Base-by-base conservation (phyloP, 73 alveolate genomes). In the Urostyla sp. region DNA sequence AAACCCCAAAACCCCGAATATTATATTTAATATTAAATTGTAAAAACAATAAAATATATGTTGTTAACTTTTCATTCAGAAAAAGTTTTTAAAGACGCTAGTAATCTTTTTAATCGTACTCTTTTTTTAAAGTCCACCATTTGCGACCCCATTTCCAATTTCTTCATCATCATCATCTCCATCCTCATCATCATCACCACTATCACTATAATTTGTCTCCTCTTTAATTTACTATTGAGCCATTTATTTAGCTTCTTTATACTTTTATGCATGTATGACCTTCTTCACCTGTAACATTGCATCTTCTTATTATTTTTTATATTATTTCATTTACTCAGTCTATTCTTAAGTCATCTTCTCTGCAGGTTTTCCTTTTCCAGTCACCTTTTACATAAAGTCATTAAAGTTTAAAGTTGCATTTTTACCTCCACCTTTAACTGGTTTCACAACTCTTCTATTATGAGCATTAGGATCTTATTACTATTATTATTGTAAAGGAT, bases 351-450 rank as follows among this genome's bases (percentile, higher is more conserved):
- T 58, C 36, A 44, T 56, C 82, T 36, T 58, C 59, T n/a, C n/a
- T 36, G 11, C 15, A 27, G 43, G 26, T 26, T 49, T 30, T 20
- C 36, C 56, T 21, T 58, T 18, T 35, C 32, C 35, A n/a, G 57
- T 35, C 13, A 61, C 23, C 23, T 27, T 55, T 50, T 21, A 21
- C 20, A 0, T 50, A 31, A 46, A 44, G 13, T 48, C 84, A 18
- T 80, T 31, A 27, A 38, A 46, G 11, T 32, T 48, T 18, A 51
- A 23, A 20, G 69, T 26, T 43, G 18, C 21, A 10, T 37, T 20
- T 48, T 72, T 72, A 1, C 92, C 92, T 0, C 91, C 91, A 30
- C 92, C 92, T 59, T 63, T 73, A 1, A 84, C 76, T 2, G 88
- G 87, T 35, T 84, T 84, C 4, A 84, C 35, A 24, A 84, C 88